These are phyloP conservation scores for Heliosperma pusillum DNA, from an alignment of 148 eudicot genomes.

Conservation along the genomic window DNA sequence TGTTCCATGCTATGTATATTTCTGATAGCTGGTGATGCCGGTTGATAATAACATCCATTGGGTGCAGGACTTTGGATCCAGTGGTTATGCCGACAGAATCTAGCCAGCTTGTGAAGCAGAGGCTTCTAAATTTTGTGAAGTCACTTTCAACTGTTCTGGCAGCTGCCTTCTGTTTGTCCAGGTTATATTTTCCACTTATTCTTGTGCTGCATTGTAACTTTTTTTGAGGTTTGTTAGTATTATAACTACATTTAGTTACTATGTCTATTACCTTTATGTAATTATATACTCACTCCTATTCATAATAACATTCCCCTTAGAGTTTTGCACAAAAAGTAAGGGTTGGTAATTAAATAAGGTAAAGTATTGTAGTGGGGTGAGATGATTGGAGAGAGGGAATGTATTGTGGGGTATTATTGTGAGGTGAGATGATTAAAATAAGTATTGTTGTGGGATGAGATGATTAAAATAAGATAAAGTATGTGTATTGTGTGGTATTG, in stretches of 20 bases:
- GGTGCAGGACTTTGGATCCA: slow-evolving; percentile 74
- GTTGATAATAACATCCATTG: slow-evolving; percentile 15
- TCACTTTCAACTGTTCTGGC: slow-evolving; percentile 90
- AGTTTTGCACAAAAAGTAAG: too few species aligned
- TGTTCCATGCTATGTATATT: not conserved
- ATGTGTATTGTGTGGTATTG: too few species aligned
- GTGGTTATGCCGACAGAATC: slow-evolving; percentile 70
- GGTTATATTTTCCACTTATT: slow-evolving; percentile 35
- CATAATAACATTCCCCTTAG: too few species aligned
- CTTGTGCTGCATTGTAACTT: not conserved
- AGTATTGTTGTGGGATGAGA: too few species aligned
- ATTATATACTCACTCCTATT: too few species aligned
- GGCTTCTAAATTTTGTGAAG: slow-evolving; percentile 67
- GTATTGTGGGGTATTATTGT: too few species aligned
- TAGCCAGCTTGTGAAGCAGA: slow-evolving; percentile 73
- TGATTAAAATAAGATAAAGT: too few species aligned
- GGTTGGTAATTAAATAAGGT: too few species aligned
- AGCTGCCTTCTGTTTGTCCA: slow-evolving; percentile 74
- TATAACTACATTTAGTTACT: not conserved
- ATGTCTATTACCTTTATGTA: slow-evolving; percentile 1
- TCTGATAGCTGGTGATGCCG: not conserved
- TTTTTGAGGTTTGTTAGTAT: not conserved
- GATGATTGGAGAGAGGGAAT: too few species aligned
- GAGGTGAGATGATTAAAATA: too few species aligned
- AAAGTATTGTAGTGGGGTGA: too few species aligned